Base-by-base conservation (phyloP, 176 grass and related monocot genomes). In the Hordeum marinum region DNA sequence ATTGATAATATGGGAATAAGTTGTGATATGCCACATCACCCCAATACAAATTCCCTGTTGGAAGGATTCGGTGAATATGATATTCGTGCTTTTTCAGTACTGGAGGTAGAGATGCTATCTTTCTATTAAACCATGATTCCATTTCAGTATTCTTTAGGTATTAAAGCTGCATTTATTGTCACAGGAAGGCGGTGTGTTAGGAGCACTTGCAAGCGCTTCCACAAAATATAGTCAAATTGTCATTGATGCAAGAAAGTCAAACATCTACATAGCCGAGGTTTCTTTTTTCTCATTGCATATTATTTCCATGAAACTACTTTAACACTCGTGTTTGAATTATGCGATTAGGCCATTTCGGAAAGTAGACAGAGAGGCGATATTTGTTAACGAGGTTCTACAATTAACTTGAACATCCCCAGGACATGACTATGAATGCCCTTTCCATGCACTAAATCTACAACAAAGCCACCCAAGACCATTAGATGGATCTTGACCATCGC, bases 61-160 rank as follows among this genome's bases (percentile, higher is more conserved):
- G 96, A 95, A 90, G 96, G 96, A 75, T 98, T 95, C 61, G 91
- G 96, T 31, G 91, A 93, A 95, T 98, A 98, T 80, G 96, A 98
- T 76, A 76, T 89, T 57, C 96, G 89, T 80, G 87, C 87, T 77
- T 94, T 95, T 87, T 91, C 93, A n/a, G 91, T 98, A 78, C 54
- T 98, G 26, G 93, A 95, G 93, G 96, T 98, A 90, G 55, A 36
- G 26, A 77, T 85, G 87, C 11, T 20, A 39, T 52, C 21, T 69
- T 39, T 32, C 20, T 61, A 80, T 42, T 57, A 82, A 86, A 78
- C 36, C 63, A n/a, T 73, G 21, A 21, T 20, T 78, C 14, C 72
- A 72, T 85, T 73, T 92, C 68, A 80, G 41, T 72, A 85, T 74
- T 61, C 25, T 82, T 35, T 59, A 61, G n/a, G 35, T 80, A 68